These are phyloP conservation scores for Elsinoe batatas DNA, from an alignment of 2,329 filamentous ascomycete genomes.

Conservation along the genomic window DNA sequence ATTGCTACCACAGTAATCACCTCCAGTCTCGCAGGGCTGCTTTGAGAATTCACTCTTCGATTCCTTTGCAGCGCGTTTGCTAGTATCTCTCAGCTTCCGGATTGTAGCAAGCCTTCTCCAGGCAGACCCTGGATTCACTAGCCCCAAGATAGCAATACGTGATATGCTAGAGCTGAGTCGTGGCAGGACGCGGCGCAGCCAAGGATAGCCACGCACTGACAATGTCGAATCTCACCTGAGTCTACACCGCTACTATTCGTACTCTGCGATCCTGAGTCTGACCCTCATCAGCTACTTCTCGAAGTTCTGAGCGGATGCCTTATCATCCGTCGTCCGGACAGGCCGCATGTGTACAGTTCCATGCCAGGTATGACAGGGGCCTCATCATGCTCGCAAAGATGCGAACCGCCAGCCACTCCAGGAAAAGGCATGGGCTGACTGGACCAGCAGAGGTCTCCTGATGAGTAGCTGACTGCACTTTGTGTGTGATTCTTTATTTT, in stretches of 20 bases:
- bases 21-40: too few species aligned
- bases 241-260: background rate
- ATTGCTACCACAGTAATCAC: too few species aligned
- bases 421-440: background rate
- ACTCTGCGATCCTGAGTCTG: background rate
- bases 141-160: background rate
- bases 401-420: background rate
- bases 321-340: background rate
- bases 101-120: too few species aligned
- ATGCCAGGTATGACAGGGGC: background rate
- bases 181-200: background rate
- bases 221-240: background rate
- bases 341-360: background rate
- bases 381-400: background rate
- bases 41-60: too few species aligned
- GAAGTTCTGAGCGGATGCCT: background rate
- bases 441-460: background rate
- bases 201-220: background rate
- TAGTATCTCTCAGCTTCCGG: too few species aligned
- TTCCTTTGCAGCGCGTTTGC: too few species aligned
- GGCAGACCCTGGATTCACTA: background rate
- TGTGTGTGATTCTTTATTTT: background rate
- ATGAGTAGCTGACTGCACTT: background rate
- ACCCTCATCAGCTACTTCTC: background rate
- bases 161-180: background rate